Evolutionary conservation across 108 stramenopile genomes (phyloP).

Genomic region (Phaeodactylum tricornutum): DNA sequence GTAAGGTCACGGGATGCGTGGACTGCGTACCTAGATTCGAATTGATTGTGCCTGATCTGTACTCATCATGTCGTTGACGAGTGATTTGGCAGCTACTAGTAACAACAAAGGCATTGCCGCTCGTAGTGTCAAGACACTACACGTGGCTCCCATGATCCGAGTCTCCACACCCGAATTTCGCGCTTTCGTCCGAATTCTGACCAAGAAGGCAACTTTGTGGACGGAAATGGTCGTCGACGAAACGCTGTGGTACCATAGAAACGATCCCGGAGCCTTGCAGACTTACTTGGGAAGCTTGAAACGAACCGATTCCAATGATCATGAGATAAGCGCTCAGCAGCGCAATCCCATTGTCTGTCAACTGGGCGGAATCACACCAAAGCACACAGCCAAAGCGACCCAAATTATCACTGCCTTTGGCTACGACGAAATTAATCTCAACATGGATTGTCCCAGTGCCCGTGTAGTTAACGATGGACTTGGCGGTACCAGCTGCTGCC

Average conservation of each 20-base stretch:
- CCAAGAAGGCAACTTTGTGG: constrained; percentile 50
- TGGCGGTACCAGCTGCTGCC: no score
- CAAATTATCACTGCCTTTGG: constrained; percentile 31
- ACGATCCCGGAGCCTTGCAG: no score
- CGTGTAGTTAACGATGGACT: constrained; percentile 31
- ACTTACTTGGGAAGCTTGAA: no score
- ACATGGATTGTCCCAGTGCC: constrained; percentile 61
- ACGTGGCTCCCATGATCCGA: constrained; percentile 74
- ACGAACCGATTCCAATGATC: constrained; percentile 36
- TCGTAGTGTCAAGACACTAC: constrained; percentile 74
- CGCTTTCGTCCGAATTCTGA: constrained; percentile 46
- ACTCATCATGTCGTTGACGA: no score
- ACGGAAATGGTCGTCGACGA: constrained; percentile 71
- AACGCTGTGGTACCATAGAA: constrained; percentile 25
- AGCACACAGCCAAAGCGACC: constrained; percentile 27
- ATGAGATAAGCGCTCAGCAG: no score
- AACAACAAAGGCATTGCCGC: no score
- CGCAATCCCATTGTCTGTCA: constrained; percentile 66
- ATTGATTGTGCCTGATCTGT: no score
- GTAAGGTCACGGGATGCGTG: no score
- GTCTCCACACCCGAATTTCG: constrained; percentile 60
- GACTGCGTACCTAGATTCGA: no score
- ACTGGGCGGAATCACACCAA: constrained; percentile 50
- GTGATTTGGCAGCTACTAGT: no score
- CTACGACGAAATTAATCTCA: constrained; percentile 70